Evolutionary conservation across 2,329 filamentous ascomycete genomes (phyloP), one percentile per base, ranked within the genome.

Genomic region (Orbilia ellipsospora): DNA sequence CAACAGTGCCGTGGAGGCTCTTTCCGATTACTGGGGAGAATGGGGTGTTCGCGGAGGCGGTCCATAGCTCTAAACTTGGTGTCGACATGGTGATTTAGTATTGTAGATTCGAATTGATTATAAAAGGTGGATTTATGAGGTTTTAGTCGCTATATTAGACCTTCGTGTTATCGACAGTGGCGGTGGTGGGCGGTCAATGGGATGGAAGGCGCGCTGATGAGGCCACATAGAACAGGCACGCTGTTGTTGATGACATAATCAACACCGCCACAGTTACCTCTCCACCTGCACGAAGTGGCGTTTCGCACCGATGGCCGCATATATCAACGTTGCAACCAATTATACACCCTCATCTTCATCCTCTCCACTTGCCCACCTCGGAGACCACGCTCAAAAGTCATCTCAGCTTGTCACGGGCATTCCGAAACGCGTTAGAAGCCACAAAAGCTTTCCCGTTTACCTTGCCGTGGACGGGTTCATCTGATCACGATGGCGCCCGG

Each of bases 41-140:
- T 77, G 93, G 92, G 85, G 89, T 92, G 87, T 89, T 88, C 84
- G 92, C 88, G 85, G 94, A 92, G 87, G 92, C 92, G 87, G 96
- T 91, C 94, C 94, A 98, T 85, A 96, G 88, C 83, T 95, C 89
- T 84, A 90, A 56, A 61, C 50, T 70, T 36, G 73, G 73, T 44
- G 66, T 28, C 28, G 86, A 86, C 92, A 92, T 85, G 62, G 40
- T 28, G 40, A 18, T 18, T 20, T 48, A 15, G 57, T 36, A 31
- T 50, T 57, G 42, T n/a, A 20, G 1, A 23, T 42, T 20, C 48
- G 57, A 57, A 63, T 70, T 63, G 50, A 42, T 10, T 40, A 36
- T 55, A 16, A 3, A 48, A 36, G 31, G 31, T 10, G 40, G 55
- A 8, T 20, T 45, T 59, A 18, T 18, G 16, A 45, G 55, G 18